These are phyloP conservation scores for Wakefieldia striispora DNA, from an alignment of 768 basidiomycete species.

Conservation along the genomic window DNA sequence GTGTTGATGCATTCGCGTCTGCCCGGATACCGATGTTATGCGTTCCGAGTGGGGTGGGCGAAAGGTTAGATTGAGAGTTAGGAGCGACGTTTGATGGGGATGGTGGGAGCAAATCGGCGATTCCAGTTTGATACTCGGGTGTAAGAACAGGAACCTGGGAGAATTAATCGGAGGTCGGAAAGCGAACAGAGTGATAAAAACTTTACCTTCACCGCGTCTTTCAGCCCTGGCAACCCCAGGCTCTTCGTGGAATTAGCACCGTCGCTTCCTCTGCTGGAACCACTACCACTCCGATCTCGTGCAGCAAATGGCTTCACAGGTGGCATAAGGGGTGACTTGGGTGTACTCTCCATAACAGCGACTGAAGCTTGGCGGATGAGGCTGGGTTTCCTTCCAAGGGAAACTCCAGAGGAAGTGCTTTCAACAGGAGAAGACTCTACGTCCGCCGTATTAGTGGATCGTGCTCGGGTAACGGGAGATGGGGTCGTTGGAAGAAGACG, in stretches of 20 bases:
- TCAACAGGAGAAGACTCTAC: conserved; percentile 16
- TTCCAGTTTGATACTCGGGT: conserved; percentile 67
- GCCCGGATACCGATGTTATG: conserved; percentile 21
- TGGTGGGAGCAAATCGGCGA: conserved; percentile 69
- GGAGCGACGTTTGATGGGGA: conserved; percentile 55
- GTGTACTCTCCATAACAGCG: conserved; percentile 50
- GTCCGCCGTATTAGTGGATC: conserved; percentile 32
- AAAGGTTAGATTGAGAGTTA: conserved; percentile 36
- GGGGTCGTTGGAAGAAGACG: conserved; percentile 29
- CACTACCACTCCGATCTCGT: conserved; percentile 49
- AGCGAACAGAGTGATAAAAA: background rate
- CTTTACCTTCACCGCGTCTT: conserved; percentile 69
- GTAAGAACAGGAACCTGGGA: conserved; percentile 61
- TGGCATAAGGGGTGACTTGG: conserved; percentile 37
- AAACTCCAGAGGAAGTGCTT: conserved; percentile 5
- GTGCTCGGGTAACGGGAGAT: conserved; percentile 34
- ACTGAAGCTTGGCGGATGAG: conserved; percentile 52
- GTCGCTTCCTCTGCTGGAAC: conserved; percentile 41
- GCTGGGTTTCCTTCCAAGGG: conserved; percentile 34
- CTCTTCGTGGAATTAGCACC: conserved; percentile 25
- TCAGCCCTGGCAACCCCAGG: conserved; percentile 55
- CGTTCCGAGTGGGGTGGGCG: conserved; percentile 39
- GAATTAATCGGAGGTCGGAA: conserved; percentile 1
- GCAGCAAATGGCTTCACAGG: conserved; percentile 47
- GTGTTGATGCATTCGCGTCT: conserved; percentile 38